Percentiles rank a stretch among this genome's conserved stretches.
Conservation (phyloP, 768 basidiomycete genomes). For the Xerocomus spinulosus region DNA sequence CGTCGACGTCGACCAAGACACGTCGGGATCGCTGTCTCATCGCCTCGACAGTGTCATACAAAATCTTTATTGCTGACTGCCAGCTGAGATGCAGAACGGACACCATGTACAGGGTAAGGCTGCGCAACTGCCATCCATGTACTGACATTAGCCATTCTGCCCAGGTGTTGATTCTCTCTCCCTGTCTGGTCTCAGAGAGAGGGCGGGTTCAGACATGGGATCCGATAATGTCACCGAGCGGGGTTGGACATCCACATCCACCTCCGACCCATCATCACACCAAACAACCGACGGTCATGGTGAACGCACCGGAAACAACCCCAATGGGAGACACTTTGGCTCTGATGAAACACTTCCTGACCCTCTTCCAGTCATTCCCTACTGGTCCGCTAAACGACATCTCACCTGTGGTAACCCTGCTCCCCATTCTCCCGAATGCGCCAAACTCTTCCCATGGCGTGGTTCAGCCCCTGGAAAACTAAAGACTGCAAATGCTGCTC, state of each 20-base stretch:
- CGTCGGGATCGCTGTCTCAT: conserved; percentile 4
- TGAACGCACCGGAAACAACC: conserved; percentile 29
- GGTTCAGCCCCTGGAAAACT: conserved; percentile 76
- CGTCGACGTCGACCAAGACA: not conserved
- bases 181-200: conserved; percentile 15
- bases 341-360: conserved; percentile 47
- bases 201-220: conserved; percentile 30
- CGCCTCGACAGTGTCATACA: not conserved
- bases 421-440: conserved; percentile 60
- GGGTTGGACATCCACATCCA: conserved; percentile 44
- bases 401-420: conserved; percentile 85
- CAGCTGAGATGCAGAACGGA: conserved; percentile 29
- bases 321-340: conserved; percentile 34
- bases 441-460: conserved; percentile 75
- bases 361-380: conserved; percentile 61
- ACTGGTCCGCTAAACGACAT: conserved; percentile 88
- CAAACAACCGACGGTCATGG: conserved; percentile 30
- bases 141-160: not conserved
- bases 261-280: conserved; percentile 46
- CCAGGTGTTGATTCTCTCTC: conserved; percentile 18
- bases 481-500: conserved; percentile 84
- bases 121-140: not conserved
- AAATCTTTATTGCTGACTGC: not conserved
- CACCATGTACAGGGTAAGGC: conserved; percentile 21
- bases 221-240: conserved; percentile 56